phyloP scores from a whole-genome alignment of 306 rosid genomes.

The Castanospermum australe region DNA sequence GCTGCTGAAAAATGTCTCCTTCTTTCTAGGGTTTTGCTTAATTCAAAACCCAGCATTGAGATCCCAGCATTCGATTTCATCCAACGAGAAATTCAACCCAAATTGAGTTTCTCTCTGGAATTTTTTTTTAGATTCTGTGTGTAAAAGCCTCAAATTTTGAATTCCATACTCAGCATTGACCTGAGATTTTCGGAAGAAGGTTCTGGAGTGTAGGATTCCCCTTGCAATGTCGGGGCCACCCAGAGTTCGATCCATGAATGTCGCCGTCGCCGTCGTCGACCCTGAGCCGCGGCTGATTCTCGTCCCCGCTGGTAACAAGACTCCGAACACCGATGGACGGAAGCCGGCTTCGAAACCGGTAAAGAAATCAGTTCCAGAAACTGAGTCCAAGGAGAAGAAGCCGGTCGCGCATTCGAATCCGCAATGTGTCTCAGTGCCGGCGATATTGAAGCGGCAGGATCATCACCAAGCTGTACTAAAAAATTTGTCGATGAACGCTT shows the following conservation, averaged over 20 bases:
- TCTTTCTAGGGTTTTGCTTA: conserved; percentile 42
- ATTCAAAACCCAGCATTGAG: not conserved
- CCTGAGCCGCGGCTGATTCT: conserved; percentile 62
- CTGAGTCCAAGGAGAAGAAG: conserved; percentile 52
- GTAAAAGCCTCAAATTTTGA: conserved; percentile 26
- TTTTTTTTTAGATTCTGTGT: not conserved
- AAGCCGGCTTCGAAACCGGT: conserved; percentile 44
- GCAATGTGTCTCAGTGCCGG: conserved; percentile 38
- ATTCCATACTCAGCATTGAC: conserved; percentile 33
- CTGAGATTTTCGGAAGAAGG: not conserved
- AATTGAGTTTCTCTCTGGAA: not conserved
- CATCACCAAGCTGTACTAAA: conserved; percentile 42
- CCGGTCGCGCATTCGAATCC: conserved; percentile 22
- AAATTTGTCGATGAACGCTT: conserved; percentile 58
- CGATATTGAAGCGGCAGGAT: conserved; percentile 43
- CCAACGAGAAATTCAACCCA: not conserved
- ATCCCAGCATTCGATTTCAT: conserved; percentile 3
- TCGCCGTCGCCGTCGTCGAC: conserved; percentile 45
- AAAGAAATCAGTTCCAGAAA: conserved; percentile 52
- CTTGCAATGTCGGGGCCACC: conserved; percentile 80
- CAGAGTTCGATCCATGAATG: conserved; percentile 72
- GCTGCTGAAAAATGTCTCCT: conserved; percentile 23
- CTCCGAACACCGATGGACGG: conserved; percentile 34
- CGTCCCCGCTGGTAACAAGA: conserved; percentile 67
- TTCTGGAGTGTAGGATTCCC: conserved; percentile 23